A percentile compares a stretch with the other conserved stretches of the same genome.
phyloP scores from a whole-genome alignment of 306 rosid genomes.

The Rosa multiflora region DNA sequence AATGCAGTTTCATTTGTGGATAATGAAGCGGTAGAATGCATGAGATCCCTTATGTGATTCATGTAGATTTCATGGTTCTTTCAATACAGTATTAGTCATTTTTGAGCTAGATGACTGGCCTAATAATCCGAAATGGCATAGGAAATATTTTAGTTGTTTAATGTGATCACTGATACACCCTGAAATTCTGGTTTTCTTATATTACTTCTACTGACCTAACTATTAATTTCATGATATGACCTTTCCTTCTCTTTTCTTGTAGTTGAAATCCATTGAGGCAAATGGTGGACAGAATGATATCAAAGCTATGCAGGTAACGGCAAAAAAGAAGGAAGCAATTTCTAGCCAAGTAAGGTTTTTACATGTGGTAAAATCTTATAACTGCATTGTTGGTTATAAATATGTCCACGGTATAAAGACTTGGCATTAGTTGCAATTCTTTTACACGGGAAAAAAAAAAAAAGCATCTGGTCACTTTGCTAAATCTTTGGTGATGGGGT shows the following conservation, averaged over 20 bases:
- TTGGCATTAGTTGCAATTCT: background rate
- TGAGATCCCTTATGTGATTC: background rate
- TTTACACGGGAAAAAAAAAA: no score
- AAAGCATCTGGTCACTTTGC: background rate
- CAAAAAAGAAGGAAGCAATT: slow-evolving; percentile 26
- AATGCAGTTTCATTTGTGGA: slow-evolving; percentile 14
- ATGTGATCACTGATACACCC: no score
- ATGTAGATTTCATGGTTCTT: no score
- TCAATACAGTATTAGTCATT: no score
- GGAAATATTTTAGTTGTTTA: no score
- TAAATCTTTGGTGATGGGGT: background rate
- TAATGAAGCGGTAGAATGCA: slow-evolving; percentile 28
- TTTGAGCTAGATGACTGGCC: background rate
- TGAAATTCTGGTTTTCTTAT: no score
- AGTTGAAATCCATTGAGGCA: slow-evolving; percentile 25
- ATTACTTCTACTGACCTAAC: no score
- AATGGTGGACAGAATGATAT: slow-evolving; percentile 14
- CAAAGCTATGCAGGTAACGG: slow-evolving; percentile 26
- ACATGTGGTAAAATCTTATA: background rate
- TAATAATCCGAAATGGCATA: no score
- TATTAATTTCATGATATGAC: no score
- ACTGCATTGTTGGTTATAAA: background rate
- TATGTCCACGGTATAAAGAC: background rate
- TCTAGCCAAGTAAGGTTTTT: slow-evolving; percentile 29
- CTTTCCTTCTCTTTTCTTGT: slow-evolving; percentile 6